A percentile compares a stretch with the other conserved stretches of the same genome.
Evolutionary conservation across 306 rosid genomes (phyloP).

Genomic region (Rosa rugosa): DNA sequence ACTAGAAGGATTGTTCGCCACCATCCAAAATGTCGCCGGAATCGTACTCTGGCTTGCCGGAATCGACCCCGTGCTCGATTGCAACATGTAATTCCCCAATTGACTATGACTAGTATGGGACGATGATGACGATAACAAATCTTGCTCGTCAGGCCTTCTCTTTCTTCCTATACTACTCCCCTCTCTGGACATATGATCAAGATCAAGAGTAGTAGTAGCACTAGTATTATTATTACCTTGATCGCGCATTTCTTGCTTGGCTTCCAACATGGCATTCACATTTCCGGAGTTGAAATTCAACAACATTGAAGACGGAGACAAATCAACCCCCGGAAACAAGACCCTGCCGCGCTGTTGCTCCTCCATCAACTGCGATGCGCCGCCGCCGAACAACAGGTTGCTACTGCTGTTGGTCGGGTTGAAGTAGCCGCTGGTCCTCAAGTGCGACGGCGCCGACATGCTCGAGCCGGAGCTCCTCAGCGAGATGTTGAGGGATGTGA

Average conservation of each 20-base stretch:
- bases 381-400: conserved; percentile 2
- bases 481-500: conserved; percentile 87
- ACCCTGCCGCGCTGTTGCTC: conserved; percentile 44
- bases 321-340: conserved; percentile 36
- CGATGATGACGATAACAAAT: conserved; percentile 26
- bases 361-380: conserved; percentile 43
- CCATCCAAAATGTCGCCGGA: conserved; percentile 80
- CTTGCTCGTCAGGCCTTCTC: conserved; percentile 68
- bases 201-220: not conserved
- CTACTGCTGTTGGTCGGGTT: conserved; percentile 39
- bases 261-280: conserved; percentile 44
- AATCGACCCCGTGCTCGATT: conserved; percentile 63
- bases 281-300: conserved; percentile 60
- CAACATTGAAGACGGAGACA: conserved; percentile 44
- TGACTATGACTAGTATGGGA: conserved; percentile 28
- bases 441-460: conserved; percentile 86
- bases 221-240: not conserved
- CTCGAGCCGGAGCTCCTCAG: conserved; percentile 93
- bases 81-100: conserved; percentile 66
- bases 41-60: conserved; percentile 57
- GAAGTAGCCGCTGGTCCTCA: conserved; percentile 46
- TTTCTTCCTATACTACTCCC: conserved; percentile 45
- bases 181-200: conserved; percentile 22
- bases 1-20: conserved; percentile 36
- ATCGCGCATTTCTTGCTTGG: conserved; percentile 54